Percentiles rank a stretch among this genome's conserved stretches.
These are phyloP conservation scores for Oryza brachyantha DNA, from an alignment of 176 grass and related monocot species.

Conservation along the genomic window DNA sequence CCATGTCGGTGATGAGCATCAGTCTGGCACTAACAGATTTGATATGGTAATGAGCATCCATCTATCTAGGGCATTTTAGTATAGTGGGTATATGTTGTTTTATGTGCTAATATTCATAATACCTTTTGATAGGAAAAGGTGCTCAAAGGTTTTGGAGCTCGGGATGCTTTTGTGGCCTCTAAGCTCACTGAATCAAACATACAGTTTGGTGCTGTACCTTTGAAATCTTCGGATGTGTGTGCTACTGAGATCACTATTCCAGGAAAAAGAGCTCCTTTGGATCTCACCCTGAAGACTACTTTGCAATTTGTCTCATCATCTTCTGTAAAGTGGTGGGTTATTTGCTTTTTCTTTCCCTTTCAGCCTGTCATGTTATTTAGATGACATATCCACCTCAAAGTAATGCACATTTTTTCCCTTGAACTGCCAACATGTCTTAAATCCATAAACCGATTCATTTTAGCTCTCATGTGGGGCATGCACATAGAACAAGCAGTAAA, in stretches of 20 bases:
- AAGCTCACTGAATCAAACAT: slow-evolving; percentile 15
- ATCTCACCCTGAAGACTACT: slow-evolving; percentile 84
- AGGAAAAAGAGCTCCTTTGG: slow-evolving; percentile 68
- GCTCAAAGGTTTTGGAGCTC: slow-evolving; percentile 76
- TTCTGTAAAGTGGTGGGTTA: slow-evolving; percentile 82
- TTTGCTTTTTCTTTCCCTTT: neutral
- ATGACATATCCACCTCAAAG: slow-evolving; percentile 3
- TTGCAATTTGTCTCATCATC: slow-evolving; percentile 80
- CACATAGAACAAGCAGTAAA: neutral
- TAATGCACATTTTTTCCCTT: neutral
- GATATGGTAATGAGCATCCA: slow-evolving; percentile 63
- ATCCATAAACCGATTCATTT: neutral
- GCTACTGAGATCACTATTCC: slow-evolving; percentile 64
- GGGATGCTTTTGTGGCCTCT: slow-evolving; percentile 40
- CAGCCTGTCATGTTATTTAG: neutral
- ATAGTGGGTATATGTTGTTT: neutral
- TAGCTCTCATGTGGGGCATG: neutral
- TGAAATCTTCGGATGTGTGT: slow-evolving; percentile 39
- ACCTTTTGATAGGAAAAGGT: slow-evolving; percentile 70
- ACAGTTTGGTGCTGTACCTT: slow-evolving; percentile 34
- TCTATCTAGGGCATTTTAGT: neutral
- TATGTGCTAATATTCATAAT: neutral
- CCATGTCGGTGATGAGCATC: slow-evolving; percentile 66
- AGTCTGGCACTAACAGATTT: slow-evolving; percentile 53
- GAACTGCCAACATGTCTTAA: neutral